phyloP scores from a whole-genome alignment of 1,284 basidiomycete genomes.

The Calocybe gambosa region DNA sequence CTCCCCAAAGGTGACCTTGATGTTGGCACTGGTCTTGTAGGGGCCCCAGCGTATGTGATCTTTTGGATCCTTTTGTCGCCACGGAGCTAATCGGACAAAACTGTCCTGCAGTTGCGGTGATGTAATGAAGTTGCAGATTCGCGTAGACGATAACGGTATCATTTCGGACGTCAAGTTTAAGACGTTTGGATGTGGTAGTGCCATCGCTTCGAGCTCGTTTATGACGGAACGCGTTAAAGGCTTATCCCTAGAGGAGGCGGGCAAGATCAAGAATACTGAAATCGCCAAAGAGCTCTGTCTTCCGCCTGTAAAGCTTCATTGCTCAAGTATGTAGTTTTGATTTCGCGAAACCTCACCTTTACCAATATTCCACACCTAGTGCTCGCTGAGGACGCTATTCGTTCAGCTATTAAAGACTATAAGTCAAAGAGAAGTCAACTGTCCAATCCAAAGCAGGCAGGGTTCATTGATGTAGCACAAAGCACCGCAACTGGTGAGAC shows the following conservation, averaged over 20 bases:
- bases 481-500: slow-evolving; percentile 62
- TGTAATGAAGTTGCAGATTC: slow-evolving; percentile 99
- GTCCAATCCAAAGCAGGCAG: slow-evolving; percentile 45
- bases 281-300: slow-evolving; percentile 95
- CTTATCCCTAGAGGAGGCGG: slow-evolving; percentile 89
- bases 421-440: slow-evolving; percentile 65
- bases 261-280: slow-evolving; percentile 97
- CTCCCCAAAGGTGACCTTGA: slow-evolving; percentile 87
- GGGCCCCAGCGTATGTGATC: slow-evolving; percentile 88
- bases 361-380: slow-evolving; percentile 38
- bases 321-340: slow-evolving; percentile 50
- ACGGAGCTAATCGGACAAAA: slow-evolving; percentile 24
- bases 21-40: slow-evolving; percentile 97
- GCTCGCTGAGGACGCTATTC: slow-evolving; percentile 98
- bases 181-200: slow-evolving; percentile 95
- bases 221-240: slow-evolving; percentile 99
- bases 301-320: slow-evolving; percentile 95
- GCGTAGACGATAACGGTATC: slow-evolving; percentile 90
- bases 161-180: slow-evolving; percentile 99
- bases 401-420: slow-evolving; percentile 91
- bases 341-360: slow-evolving; percentile 7
- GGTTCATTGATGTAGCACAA: slow-evolving; percentile 77
- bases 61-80: slow-evolving; percentile 9
- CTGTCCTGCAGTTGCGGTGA: slow-evolving; percentile 63
- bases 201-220: slow-evolving; percentile 94